phyloP scores from a whole-genome alignment of 352 stramenopile genomes.

The Pythium chondricola region DNA sequence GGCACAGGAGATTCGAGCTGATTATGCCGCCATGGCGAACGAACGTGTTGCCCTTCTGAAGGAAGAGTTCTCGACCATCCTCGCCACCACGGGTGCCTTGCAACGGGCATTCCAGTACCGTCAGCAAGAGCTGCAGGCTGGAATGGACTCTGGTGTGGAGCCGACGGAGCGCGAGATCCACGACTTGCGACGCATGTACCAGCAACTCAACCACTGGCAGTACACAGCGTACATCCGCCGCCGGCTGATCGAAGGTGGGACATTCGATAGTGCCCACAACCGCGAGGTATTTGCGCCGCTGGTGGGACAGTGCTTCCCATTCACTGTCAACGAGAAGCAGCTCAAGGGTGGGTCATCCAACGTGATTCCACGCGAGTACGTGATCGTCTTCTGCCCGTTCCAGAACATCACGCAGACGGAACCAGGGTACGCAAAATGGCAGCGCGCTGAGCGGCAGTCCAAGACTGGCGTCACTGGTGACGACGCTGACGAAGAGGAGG shows the following conservation, averaged over 20 bases:
- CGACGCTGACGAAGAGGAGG: slow-evolving; percentile 18
- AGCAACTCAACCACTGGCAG: slow-evolving; percentile 37
- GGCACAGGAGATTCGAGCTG: slow-evolving; percentile 16
- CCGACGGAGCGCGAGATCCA: slow-evolving; percentile 24
- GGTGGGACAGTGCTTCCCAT: slow-evolving; percentile 64
- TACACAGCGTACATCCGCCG: slow-evolving; percentile 48
- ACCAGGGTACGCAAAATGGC: slow-evolving; percentile 47
- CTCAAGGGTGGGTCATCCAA: slow-evolving; percentile 69
- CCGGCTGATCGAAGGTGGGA: slow-evolving; percentile 29
- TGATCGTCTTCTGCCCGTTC: slow-evolving; percentile 69
- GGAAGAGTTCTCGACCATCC: slow-evolving; percentile 22
- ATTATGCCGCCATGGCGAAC: slow-evolving; percentile 20
- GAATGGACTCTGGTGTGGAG: slow-evolving; percentile 13
- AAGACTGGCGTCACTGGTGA: slow-evolving; percentile 5
- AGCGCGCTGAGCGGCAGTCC: slow-evolving; percentile 31
- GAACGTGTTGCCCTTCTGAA: too few species aligned
- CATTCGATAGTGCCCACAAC: slow-evolving; percentile 37
- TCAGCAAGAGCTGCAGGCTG: slow-evolving; percentile 19
- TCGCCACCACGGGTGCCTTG: slow-evolving; percentile 10
- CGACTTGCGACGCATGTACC: slow-evolving; percentile 40
- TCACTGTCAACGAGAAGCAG: slow-evolving; percentile 59
- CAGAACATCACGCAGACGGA: slow-evolving; percentile 78
- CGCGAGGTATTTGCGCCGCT: slow-evolving; percentile 48
- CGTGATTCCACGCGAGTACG: slow-evolving; percentile 52
- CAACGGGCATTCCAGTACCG: slow-evolving; percentile 25